phyloP scores from a whole-genome alignment of 2,329 filamentous ascomycete genomes.

The Lachnellula hyalina region DNA sequence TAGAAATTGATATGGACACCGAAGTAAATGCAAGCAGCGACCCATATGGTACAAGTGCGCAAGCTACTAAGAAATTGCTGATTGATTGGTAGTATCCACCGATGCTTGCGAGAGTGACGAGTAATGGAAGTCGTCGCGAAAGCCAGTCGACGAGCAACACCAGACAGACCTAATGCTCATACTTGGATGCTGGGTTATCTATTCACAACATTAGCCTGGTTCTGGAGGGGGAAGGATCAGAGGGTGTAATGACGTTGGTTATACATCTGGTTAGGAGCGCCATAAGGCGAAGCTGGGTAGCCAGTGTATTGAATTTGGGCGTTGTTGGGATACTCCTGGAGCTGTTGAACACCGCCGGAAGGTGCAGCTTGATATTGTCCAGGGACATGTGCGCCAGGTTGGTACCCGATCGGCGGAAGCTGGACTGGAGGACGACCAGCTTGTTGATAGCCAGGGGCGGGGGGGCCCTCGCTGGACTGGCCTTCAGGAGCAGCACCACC shows the following conservation, averaged over 20 bases:
- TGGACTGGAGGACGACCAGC: constrained; percentile 54
- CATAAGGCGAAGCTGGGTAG: constrained; percentile 56
- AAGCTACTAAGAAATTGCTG: constrained; percentile 21
- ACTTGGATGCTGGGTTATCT: constrained; percentile 32
- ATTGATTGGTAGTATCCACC: constrained; percentile 16
- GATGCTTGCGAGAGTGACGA: constrained; percentile 10
- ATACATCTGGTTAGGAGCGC: constrained; percentile 48
- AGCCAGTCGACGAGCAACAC: constrained; percentile 7
- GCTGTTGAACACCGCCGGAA: constrained; percentile 48
- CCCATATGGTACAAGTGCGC: constrained; percentile 33
- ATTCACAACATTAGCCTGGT: constrained; percentile 20
- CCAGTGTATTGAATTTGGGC: constrained; percentile 39
- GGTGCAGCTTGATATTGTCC: constrained; percentile 60
- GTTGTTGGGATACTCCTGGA: constrained; percentile 50
- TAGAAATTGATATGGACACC: constrained; percentile 24
- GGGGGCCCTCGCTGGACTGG: constrained; percentile 49
- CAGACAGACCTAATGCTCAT: constrained; percentile 28
- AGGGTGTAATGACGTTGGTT: constrained; percentile 46
- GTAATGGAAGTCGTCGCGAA: constrained; percentile 8
- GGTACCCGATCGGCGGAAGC: constrained; percentile 71
- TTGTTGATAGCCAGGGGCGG: constrained; percentile 42
- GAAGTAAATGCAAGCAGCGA: constrained; percentile 28
- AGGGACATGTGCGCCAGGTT: constrained; percentile 50
- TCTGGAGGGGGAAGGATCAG: constrained; percentile 6
- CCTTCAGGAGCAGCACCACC: constrained; percentile 40